Percentiles rank a stretch among this genome's conserved stretches.
These are phyloP conservation scores for Zygotorulaspora mrakii DNA, from an alignment of 1,139 yeast species.

Conservation along the genomic window DNA sequence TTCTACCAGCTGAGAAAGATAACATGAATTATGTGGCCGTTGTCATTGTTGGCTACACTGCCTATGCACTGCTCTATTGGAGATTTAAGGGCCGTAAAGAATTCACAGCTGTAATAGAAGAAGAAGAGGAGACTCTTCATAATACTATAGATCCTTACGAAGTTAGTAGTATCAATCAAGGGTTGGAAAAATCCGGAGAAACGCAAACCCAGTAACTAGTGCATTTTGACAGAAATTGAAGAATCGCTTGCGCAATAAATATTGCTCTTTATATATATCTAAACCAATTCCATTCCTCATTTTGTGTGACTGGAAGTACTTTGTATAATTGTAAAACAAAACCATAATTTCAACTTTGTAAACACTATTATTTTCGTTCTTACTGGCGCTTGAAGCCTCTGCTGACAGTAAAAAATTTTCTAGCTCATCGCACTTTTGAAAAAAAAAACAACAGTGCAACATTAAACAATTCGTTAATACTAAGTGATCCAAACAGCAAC, in stretches of 20 bases:
- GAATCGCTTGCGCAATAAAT: too few relatives aligned
- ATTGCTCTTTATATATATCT: too few relatives aligned
- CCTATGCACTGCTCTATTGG: slow-evolving; percentile 59
- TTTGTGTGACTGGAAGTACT: too few relatives aligned
- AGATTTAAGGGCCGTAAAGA: slow-evolving; percentile 40
- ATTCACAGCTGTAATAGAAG: slow-evolving; percentile 34
- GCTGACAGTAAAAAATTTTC: slow-evolving; percentile 10
- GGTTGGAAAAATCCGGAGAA: slow-evolving; percentile 3
- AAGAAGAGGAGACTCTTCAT: slow-evolving; percentile 16
- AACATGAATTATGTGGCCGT: slow-evolving; percentile 72
- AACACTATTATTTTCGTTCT: too few relatives aligned
- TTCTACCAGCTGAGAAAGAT: slow-evolving; percentile 57
- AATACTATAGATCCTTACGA: slow-evolving; percentile 7
- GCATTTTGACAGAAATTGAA: too few relatives aligned
- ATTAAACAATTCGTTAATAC: too few relatives aligned
- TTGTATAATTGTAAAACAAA: too few relatives aligned
- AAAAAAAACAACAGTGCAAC: too few relatives aligned
- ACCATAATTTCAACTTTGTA: too few relatives aligned
- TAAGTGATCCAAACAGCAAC: too few relatives aligned
- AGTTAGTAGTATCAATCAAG: slow-evolving; percentile 4
- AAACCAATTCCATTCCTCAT: too few relatives aligned
- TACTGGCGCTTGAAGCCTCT: too few relatives aligned
- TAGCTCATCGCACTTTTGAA: slow-evolving; percentile 15
- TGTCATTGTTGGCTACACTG: slow-evolving; percentile 53
- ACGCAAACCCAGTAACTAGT: slow-evolving; percentile 2